A percentile compares a stretch with the other conserved stretches of the same genome.
Evolutionary conservation across 768 basidiomycete species (phyloP).

Genomic region (Tulasnella sp.): DNA sequence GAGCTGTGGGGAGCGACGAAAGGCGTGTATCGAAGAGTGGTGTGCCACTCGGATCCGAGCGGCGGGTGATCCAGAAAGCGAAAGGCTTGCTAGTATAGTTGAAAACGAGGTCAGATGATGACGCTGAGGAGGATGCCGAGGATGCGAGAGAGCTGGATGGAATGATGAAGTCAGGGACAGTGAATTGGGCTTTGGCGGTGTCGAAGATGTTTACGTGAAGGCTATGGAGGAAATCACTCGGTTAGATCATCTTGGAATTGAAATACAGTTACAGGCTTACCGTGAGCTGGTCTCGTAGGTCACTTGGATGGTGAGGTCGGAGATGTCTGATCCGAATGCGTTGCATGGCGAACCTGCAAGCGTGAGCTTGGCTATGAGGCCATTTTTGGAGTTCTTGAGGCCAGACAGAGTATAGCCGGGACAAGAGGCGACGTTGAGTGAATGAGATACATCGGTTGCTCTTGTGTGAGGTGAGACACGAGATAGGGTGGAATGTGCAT

Average conservation of each 20-base stretch:
- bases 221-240: constrained; percentile 36
- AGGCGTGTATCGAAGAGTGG: constrained; percentile 37
- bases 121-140: constrained; percentile 17
- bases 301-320: constrained; percentile 39
- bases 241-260: not conserved
- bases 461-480: no score
- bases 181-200: constrained; percentile 40
- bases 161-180: constrained; percentile 53
- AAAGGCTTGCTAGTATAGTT: constrained; percentile 51
- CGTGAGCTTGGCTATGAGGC: not conserved
- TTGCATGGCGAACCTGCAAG: constrained; percentile 36
- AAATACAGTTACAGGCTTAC: not conserved
- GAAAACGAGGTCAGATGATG: constrained; percentile 38
- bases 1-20: not conserved
- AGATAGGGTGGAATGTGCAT: no score
- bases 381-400: not conserved
- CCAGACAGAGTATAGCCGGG: not conserved
- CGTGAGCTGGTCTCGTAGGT: constrained; percentile 48
- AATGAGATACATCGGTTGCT: no score
- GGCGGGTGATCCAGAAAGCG: constrained; percentile 46
- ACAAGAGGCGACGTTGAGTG: not conserved
- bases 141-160: constrained; percentile 23
- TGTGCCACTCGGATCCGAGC: constrained; percentile 33
- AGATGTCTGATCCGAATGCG: constrained; percentile 48
- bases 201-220: constrained; percentile 58